Base-by-base conservation (phyloP, 495 filamentous ascomycete genomes). In the Neurospora sp. region DNA sequence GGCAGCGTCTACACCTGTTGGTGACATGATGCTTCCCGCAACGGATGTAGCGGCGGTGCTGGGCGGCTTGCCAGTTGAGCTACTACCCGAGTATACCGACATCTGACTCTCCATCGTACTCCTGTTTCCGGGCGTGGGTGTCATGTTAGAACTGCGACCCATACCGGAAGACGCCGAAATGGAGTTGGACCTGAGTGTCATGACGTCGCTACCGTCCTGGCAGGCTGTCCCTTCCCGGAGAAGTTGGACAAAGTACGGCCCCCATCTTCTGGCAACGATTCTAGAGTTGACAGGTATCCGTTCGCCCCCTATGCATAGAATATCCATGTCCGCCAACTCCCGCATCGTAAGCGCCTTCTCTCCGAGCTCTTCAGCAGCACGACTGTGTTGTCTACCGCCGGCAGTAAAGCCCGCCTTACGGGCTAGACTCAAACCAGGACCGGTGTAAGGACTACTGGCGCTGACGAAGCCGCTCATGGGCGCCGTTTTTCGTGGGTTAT, bases 261-360 rank as follows among this genome's bases (percentile, higher is more conserved):
- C 96, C 96, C 96, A 99, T 74, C 96, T 86, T 38, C 93, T 88
- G 20, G 93, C 90, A 2, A 98, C 85, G 14, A 99, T 86, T 48
- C 93, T 89, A 16, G 94, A 97, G 81, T 97, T 98, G 72, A 98
- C 93, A 0, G 96, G 93, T 74, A 98, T 92, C 3, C 93, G 89
- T 79, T 98, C 96, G 39, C 95, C 94, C 5, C 90, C 90, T 41
- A 97, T 89, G 40, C 94, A 93, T 35, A 98, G 84, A 46, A 99
- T 90, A 78, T 98, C 96, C 96, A 99, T 98, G 74, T 99, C 96
- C n/a, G 94, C 89, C 75, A 99, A 84, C 78, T 98, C 96, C 27
- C 90, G 89, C 77, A 97, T 82, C 12, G 85, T 87, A 59, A 97
- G 85, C 0, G 93, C 92, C 76, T 92, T 87, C 74, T 90, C 88